These are phyloP conservation scores for Verticillium alfalfae DNA, from an alignment of 2,329 filamentous ascomycete genomes.

Conservation along the genomic window DNA sequence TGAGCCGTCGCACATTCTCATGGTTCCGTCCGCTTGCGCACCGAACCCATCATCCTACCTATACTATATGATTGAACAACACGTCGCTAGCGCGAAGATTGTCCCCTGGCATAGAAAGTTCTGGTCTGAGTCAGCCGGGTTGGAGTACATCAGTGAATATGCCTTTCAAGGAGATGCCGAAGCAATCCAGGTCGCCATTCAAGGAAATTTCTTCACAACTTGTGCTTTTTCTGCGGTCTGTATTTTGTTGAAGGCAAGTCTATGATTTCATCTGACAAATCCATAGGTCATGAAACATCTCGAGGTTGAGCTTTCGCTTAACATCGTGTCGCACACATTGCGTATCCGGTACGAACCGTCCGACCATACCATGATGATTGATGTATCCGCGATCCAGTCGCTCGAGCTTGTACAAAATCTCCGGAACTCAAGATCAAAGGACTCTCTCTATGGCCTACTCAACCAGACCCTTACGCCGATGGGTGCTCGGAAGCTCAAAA, in stretches of 20 bases:
- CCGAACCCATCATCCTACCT: slow-evolving; percentile 68
- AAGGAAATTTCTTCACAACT: slow-evolving; percentile 80
- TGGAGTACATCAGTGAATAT: slow-evolving; percentile 74
- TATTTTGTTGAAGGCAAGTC: slow-evolving; percentile 4
- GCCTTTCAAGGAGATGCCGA: slow-evolving; percentile 77
- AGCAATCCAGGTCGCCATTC: slow-evolving; percentile 70
- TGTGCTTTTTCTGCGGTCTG: slow-evolving; percentile 81
- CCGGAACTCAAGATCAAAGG: slow-evolving; percentile 68
- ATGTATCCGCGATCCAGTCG: slow-evolving; percentile 78
- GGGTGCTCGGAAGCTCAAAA: slow-evolving; percentile 77
- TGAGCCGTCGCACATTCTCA: slow-evolving; percentile 72
- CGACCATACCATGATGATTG: slow-evolving; percentile 93
- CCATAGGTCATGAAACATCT: slow-evolving; percentile 73
- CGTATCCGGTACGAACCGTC: slow-evolving; percentile 83
- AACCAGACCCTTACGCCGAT: slow-evolving; percentile 85
- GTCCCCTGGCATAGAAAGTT: slow-evolving; percentile 67
- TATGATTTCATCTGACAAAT: slow-evolving; percentile 9
- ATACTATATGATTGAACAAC: slow-evolving; percentile 67
- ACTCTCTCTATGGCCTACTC: slow-evolving; percentile 78
- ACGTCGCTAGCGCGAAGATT: slow-evolving; percentile 57
- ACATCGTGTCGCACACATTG: slow-evolving; percentile 73
- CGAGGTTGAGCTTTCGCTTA: slow-evolving; percentile 61
- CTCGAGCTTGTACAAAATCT: slow-evolving; percentile 89
- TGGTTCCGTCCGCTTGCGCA: slow-evolving; percentile 63
- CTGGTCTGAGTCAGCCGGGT: slow-evolving; percentile 74